These are phyloP conservation scores for Jasminum sambac DNA, from an alignment of 257 asterid species.

Conservation along the genomic window DNA sequence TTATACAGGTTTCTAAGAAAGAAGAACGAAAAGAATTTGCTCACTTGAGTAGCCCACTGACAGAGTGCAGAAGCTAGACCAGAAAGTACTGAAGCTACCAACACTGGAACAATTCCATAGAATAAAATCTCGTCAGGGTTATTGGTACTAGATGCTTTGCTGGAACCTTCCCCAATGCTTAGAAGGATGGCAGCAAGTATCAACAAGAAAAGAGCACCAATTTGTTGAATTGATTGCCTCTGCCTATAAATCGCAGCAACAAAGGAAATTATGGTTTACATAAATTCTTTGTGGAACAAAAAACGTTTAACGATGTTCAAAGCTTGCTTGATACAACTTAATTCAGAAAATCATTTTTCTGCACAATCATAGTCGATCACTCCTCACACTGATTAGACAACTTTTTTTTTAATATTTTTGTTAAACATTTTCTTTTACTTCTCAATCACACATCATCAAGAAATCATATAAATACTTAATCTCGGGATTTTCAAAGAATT, in stretches of 20 bases:
- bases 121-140: constrained; percentile 76
- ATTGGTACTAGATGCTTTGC: constrained; percentile 57
- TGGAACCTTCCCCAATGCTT: constrained; percentile 94
- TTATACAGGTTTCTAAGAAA: constrained; percentile 10
- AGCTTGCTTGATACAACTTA: too few relatives aligned
- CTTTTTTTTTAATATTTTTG: too few relatives aligned
- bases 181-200: constrained; percentile 85
- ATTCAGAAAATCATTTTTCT: too few relatives aligned
- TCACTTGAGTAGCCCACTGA: constrained; percentile 98
- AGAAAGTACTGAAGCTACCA: constrained; percentile 92
- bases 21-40: constrained; percentile 24
- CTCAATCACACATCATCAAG: too few relatives aligned
- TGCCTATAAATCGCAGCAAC: constrained; percentile 50
- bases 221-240: constrained; percentile 84
- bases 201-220: constrained; percentile 92
- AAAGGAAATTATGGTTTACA: constrained; percentile 8
- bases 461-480: too few relatives aligned
- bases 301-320: background rate
- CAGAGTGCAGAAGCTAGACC: constrained; percentile 98
- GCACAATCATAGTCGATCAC: too few relatives aligned
- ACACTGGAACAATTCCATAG: constrained; percentile 78
- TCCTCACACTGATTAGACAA: too few relatives aligned
- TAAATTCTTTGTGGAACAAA: constrained; percentile 7
- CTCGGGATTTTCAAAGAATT: constrained; percentile 12
- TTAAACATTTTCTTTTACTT: too few relatives aligned